Base-by-base conservation (phyloP, 495 filamentous ascomycete species). In the Daldinia vernicosa region DNA sequence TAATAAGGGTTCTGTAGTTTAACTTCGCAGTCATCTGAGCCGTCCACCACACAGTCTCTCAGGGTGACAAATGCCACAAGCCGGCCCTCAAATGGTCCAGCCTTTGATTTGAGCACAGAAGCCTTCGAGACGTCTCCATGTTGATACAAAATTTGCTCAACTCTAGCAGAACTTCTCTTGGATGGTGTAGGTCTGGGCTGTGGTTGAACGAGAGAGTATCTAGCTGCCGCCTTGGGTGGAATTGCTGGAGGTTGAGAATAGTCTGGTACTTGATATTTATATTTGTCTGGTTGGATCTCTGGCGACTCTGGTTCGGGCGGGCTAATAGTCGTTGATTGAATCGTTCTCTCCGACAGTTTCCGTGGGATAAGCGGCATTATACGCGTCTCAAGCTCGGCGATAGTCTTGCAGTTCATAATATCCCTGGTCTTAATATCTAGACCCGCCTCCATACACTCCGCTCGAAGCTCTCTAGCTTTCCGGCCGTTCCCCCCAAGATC, bases 21-120 rank as follows among this genome's bases (percentile, higher is more conserved):
- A 53, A 83, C 66, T 33, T 80, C 65, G 27, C 74, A 71, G 28
- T 77, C 68, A 26, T 71, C 70, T 27, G 64, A 61, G 24, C 69
- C 74, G 12, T 66, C 67, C 7, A 76, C 66, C 24, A 60, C 58
- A 17, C 69, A 66, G 35, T 74, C 70, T 51, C 76, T 30, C 4
- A 85, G 70, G 15, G 81, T 82, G 32, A 83, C 66, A 11, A 85
- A 71, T 19, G 80, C 81, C 24, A 84, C 78, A 24, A 83, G 72
- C 60, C 79, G 80, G 6, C 79, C 81, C 58, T 85, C 83, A 22
- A 85, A 80, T 17, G 80, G 71, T 12, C 83, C 83, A 7, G 83
- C 83, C 66, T 81, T 84, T 24, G 83, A 82, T 35, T 78, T 79
- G 8, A 83, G 73, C 5, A 81, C 75, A 33, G 78, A 76, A 33